phyloP scores from a whole-genome alignment of 2,329 filamentous ascomycete genomes.

The Colletotrichum australisinense region DNA sequence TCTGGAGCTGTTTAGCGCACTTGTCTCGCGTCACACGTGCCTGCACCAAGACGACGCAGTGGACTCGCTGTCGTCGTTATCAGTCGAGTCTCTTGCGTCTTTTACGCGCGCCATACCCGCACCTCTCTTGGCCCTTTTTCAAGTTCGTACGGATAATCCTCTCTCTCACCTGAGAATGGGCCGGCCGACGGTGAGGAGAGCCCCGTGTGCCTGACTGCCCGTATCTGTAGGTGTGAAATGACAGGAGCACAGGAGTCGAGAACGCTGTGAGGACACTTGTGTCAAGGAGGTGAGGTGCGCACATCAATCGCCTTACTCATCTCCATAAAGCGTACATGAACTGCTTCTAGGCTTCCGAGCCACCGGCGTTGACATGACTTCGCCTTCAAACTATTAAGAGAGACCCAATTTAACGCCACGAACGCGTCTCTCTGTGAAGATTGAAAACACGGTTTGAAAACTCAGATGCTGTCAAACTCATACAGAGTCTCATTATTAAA shows the following conservation, averaged over 20 bases:
- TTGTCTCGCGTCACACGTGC: conserved; percentile 5
- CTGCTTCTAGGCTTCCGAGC: background rate
- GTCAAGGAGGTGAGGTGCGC: background rate
- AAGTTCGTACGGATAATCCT: no score
- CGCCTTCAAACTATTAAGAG: background rate
- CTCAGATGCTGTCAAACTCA: background rate
- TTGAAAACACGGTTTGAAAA: background rate
- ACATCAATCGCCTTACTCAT: background rate
- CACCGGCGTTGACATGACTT: background rate
- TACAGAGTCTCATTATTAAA: no score
- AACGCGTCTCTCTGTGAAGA: background rate
- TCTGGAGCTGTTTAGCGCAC: conserved; percentile 7
- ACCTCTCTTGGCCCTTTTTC: background rate
- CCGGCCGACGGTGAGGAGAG: background rate
- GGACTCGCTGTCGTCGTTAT: background rate
- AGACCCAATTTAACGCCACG: background rate
- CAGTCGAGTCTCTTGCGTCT: background rate
- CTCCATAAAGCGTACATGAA: background rate
- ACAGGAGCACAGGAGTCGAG: background rate
- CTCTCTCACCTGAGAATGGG: background rate
- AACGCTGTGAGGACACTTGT: background rate
- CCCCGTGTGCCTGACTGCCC: no score
- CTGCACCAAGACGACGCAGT: conserved; percentile 19
- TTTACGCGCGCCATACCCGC: background rate
- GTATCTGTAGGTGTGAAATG: background rate